Evolutionary conservation across 306 rosid genomes (phyloP).

Genomic region (Amphicarpaea edgeworthii): DNA sequence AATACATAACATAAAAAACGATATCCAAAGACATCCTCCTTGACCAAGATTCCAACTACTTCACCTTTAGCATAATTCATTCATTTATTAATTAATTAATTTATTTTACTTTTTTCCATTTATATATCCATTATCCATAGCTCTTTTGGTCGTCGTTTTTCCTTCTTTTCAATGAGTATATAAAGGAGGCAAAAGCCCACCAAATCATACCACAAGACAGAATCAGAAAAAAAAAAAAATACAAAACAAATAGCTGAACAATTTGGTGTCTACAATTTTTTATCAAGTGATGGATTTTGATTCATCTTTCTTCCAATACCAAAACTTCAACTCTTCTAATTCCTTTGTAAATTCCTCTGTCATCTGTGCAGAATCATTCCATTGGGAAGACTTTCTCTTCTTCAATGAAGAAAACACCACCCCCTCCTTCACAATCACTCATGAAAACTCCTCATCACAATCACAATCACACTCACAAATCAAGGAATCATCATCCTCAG

Average conservation of each 20-base stretch:
- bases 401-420: slow-evolving; percentile 37
- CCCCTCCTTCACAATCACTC: slow-evolving; percentile 9
- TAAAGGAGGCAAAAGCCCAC: slow-evolving; percentile 37
- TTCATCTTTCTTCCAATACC: slow-evolving; percentile 40
- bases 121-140: neutral
- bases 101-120: too few relatives aligned
- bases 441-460: neutral
- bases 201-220: neutral
- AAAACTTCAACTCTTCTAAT: slow-evolving; percentile 14
- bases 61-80: neutral
- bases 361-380: slow-evolving; percentile 22
- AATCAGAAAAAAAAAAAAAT: neutral
- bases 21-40: slow-evolving; percentile 47
- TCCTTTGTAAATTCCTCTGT: slow-evolving; percentile 21
- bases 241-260: neutral
- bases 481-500: slow-evolving; percentile 45
- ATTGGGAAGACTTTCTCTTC: slow-evolving; percentile 47
- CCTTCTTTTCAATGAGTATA: slow-evolving; percentile 34
- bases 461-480: slow-evolving; percentile 36
- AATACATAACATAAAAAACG: neutral
- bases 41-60: slow-evolving; percentile 40
- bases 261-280: slow-evolving; percentile 19
- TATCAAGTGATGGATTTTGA: slow-evolving; percentile 48
- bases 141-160: slow-evolving; percentile 20
- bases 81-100: neutral